phyloP scores from a whole-genome alignment of 805 yeast genomes.

The Nakazawaea populi region DNA sequence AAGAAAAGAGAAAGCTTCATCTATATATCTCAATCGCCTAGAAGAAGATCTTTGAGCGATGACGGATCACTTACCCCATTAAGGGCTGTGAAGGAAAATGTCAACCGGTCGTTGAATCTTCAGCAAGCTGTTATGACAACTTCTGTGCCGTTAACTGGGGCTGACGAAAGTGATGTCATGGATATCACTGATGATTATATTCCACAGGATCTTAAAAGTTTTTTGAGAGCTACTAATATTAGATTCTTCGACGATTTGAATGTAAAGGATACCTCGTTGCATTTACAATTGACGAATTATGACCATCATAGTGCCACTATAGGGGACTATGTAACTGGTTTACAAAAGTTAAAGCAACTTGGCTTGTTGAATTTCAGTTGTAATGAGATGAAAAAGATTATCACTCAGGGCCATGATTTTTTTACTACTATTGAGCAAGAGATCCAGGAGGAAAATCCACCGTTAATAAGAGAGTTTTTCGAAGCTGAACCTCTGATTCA shows the following conservation, averaged over 20 bases:
- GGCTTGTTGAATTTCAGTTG: constrained; percentile 50
- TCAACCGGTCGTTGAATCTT: constrained; percentile 2
- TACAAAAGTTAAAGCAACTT: constrained; percentile 34
- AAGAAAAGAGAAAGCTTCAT: constrained; percentile 1
- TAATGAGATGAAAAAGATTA: constrained; percentile 44
- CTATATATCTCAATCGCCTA: not conserved
- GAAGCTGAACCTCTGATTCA: constrained; percentile 31
- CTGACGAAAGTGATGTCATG: constrained; percentile 12
- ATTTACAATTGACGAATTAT: not conserved
- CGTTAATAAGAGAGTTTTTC: constrained; percentile 43
- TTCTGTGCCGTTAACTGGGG: constrained; percentile 23
- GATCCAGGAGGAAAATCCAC: constrained; percentile 39
- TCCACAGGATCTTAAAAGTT: constrained; percentile 31
- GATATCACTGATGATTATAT: constrained; percentile 19
- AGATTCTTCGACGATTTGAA: constrained; percentile 42
- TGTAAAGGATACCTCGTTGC: constrained; percentile 8
- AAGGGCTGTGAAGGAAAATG: constrained; percentile 5
- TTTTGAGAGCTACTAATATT: constrained; percentile 33
- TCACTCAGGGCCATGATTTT: constrained; percentile 40
- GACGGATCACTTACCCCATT: constrained; percentile 9
- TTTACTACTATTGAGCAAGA: constrained; percentile 44
- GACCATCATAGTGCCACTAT: not conserved
- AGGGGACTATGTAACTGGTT: constrained; percentile 32
- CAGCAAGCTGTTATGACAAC: constrained; percentile 15
- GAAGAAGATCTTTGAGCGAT: constrained; percentile 5